Base-by-base conservation (phyloP, 225 moss, liverwort and hornwort genomes). In the Physcomitrium patens region DNA sequence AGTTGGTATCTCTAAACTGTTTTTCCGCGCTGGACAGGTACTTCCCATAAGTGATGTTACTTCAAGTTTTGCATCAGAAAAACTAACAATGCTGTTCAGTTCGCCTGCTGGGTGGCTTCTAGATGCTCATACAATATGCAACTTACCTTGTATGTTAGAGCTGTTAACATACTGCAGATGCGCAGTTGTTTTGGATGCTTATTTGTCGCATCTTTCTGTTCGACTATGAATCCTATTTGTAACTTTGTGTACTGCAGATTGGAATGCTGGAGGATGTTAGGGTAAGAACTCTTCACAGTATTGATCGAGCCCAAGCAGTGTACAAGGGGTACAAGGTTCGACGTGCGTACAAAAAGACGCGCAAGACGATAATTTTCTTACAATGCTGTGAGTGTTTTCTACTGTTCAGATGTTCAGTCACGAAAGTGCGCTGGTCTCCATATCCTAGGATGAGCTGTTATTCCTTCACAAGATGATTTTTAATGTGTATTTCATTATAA, bases 21-120 rank as follows among this genome's bases (percentile, higher is more conserved):
- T 99, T 57, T 99, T 99, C 55, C 97, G 97, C 70, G 91, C 91
- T 42, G 97, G 94, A 69, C 97, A 99, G 89, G 97, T 99, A 75
- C 14, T 69, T 52, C 56, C 45, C 75, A 43, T 10, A 11, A 37
- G 31, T 37, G 31, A 37, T 37, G 31, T 37, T 37, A 37, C 31
- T 37, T 4, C 31, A 37, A 37, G 31, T 7, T 37, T 37, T 37
- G 4, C 31, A 37, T 37, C 31, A 37, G 4, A 37, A 37, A 47
- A 46, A 16, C 23, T 51, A 26, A 57, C 47, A 12, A 61, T 63
- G 2, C 63, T 18, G 22, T 72, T 67, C 46, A 28, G 10, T 68
- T 15, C 72, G 56, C 8, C 20, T 53, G 46, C 10, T 48, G 3
- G 62, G 4, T 23, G 1, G 18, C 67, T 49, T 68, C 68, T 41